Evolutionary conservation across 192 early-diverging fungal genomes (phyloP).

Genomic region (Lobosporangium transversale): DNA sequence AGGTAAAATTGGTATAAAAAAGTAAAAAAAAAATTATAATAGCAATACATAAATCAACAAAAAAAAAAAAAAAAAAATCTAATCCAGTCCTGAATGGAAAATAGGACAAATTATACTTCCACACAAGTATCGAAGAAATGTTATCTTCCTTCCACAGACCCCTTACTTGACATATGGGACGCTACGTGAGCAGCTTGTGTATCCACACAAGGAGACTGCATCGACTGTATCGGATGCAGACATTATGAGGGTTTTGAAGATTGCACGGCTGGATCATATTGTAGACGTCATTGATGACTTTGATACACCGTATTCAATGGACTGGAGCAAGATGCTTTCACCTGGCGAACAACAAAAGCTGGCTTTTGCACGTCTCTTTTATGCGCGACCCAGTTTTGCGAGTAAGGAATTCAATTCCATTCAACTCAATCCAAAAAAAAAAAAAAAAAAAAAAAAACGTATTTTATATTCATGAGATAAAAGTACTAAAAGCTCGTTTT

Average conservation of each 20-base stretch:
- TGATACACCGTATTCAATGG: conserved; percentile 54
- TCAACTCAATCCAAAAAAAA: no score
- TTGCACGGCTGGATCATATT: conserved; percentile 55
- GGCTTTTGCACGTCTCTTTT: conserved; percentile 75
- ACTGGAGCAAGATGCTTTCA: conserved; percentile 76
- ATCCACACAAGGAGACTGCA: conserved; percentile 16
- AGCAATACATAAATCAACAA: no score
- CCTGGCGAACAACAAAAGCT: conserved; percentile 83
- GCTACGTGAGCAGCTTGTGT: conserved; percentile 29
- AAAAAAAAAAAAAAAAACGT: no score
- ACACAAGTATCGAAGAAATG: conserved; percentile 52
- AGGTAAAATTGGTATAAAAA: no score
- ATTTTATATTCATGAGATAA: no score
- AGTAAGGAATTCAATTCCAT: no score
- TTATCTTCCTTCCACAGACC: conserved; percentile 32
- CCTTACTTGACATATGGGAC: conserved; percentile 30
- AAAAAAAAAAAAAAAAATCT: no score
- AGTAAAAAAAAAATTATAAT: no score
- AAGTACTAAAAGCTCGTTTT: no score
- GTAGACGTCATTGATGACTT: conserved; percentile 49
- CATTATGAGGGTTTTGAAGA: conserved; percentile 41
- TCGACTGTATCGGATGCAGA: conserved; percentile 58
- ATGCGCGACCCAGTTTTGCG: conserved; percentile 78
- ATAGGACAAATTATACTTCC: conserved; percentile 70
- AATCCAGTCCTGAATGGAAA: no score